A percentile compares a stretch with the other conserved stretches of the same genome.
These are phyloP conservation scores for Fraxinus quadrangulata DNA, from an alignment of 257 asterid genomes.

Conservation along the genomic window DNA sequence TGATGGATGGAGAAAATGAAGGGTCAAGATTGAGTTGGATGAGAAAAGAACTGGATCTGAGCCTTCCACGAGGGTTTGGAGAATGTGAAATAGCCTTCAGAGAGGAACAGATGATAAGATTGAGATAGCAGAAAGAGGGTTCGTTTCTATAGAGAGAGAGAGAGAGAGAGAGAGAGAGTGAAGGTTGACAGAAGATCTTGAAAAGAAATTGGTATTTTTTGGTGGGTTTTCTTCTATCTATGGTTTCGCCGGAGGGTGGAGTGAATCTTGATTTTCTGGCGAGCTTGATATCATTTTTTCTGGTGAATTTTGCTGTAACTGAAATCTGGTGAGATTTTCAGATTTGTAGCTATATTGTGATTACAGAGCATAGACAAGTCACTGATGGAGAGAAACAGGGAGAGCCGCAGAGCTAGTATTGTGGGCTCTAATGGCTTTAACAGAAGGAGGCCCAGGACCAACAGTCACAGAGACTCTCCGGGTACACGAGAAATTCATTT, in stretches of 20 bases:
- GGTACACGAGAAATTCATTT: slow-evolving; percentile 35
- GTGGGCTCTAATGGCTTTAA: slow-evolving; percentile 81
- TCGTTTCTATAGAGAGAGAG: slow-evolving; percentile 28
- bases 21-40: slow-evolving; percentile 39
- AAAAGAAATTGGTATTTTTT: slow-evolving; percentile 29
- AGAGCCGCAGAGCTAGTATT: slow-evolving; percentile 76
- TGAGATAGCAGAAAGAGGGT: slow-evolving; percentile 31
- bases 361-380: slow-evolving; percentile 8
- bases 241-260: slow-evolving; percentile 31
- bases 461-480: slow-evolving; percentile 84
- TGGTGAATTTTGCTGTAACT: slow-evolving; percentile 35
- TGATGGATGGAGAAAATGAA: slow-evolving; percentile 24
- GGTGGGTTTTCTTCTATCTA: not conserved
- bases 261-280: slow-evolving; percentile 50
- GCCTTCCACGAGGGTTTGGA: slow-evolving; percentile 68
- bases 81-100: slow-evolving; percentile 43
- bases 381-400: slow-evolving; percentile 86
- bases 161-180: slow-evolving; percentile 31
- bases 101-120: slow-evolving; percentile 55
- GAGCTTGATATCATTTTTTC: not conserved
- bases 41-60: slow-evolving; percentile 57
- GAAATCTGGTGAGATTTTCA: slow-evolving; percentile 33
- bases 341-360: slow-evolving; percentile 30
- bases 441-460: slow-evolving; percentile 71
- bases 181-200: slow-evolving; percentile 34